A percentile compares a stretch with the other conserved stretches of the same genome.
Evolutionary conservation across 2,329 filamentous ascomycete species (phyloP).

Genomic region (Nakataea oryzae): DNA sequence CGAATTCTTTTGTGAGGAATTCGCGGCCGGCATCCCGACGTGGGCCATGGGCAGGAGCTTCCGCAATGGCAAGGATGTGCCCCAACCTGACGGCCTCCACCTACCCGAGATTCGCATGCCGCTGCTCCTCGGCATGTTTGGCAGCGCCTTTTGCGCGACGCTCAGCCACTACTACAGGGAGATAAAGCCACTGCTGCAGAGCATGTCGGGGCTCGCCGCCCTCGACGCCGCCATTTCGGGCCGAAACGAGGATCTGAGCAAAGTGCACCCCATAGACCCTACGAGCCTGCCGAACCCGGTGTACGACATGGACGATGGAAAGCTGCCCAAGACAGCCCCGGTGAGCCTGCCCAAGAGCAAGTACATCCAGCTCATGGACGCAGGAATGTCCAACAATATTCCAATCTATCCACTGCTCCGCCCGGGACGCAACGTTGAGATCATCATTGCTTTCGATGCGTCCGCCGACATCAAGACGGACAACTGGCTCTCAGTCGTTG

Average conservation of each 20-base stretch:
- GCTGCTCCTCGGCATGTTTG: conserved; percentile 87
- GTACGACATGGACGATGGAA: conserved; percentile 63
- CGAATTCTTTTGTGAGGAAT: conserved; percentile 91
- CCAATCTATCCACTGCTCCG: conserved; percentile 91
- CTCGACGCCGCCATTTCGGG: conserved; percentile 77
- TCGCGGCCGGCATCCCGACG: conserved; percentile 82
- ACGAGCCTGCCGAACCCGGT: conserved; percentile 85
- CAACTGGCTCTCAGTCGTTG: conserved; percentile 91
- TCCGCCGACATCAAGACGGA: conserved; percentile 88
- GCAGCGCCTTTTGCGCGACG: conserved; percentile 91
- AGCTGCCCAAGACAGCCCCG: conserved; percentile 67
- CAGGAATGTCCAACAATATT: conserved; percentile 96
- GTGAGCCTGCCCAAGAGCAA: conserved; percentile 60
- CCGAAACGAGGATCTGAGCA: conserved; percentile 73
- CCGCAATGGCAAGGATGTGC: conserved; percentile 55
- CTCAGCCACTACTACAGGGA: conserved; percentile 95
- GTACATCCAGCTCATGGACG: conserved; percentile 84
- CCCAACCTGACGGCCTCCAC: conserved; percentile 50
- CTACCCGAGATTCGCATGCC: conserved; percentile 79
- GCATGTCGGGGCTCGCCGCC: conserved; percentile 62
- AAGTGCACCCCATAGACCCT: conserved; percentile 90
- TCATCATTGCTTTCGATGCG: conserved; percentile 88
- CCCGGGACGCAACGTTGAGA: conserved; percentile 77
- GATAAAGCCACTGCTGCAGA: conserved; percentile 69
- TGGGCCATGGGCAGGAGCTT: conserved; percentile 88